A percentile compares a stretch with the other conserved stretches of the same genome.
phyloP scores from a whole-genome alignment of 176 grass and related monocot species.

The Triticum turgidum region DNA sequence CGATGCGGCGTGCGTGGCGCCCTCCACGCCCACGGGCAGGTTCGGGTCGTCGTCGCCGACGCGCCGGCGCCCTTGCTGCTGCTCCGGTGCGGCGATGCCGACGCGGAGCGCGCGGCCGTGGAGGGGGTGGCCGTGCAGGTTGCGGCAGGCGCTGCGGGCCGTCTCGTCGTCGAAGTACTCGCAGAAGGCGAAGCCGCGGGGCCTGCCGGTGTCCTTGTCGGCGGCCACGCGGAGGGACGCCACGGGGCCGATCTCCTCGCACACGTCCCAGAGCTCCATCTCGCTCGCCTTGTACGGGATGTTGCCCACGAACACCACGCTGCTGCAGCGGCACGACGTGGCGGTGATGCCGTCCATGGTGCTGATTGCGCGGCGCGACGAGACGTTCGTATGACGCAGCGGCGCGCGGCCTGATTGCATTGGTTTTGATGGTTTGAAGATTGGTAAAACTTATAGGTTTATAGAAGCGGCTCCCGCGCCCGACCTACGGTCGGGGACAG shows the following conservation, averaged over 20 bases:
- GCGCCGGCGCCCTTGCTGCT: background rate
- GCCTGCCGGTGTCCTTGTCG: background rate
- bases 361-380: background rate
- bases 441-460: background rate
- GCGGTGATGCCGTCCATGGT: background rate
- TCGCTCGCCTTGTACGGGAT: constrained; percentile 28
- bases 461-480: background rate
- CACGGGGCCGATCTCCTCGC: constrained; percentile 46
- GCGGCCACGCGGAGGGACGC: background rate
- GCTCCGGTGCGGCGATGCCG: background rate
- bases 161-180: constrained; percentile 44
- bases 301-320: constrained; percentile 45
- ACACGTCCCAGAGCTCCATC: constrained; percentile 18
- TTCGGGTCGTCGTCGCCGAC: background rate
- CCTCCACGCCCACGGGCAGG: background rate
- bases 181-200: constrained; percentile 24
- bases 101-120: constrained; percentile 31
- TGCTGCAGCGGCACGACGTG: constrained; percentile 26
- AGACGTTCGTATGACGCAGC: background rate
- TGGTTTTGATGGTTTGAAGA: background rate
- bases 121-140: constrained; percentile 13
- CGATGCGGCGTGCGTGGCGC: constrained; percentile 16
- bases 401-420: background rate
- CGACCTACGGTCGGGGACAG: background rate
- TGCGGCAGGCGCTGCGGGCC: constrained; percentile 29